Base-by-base conservation (phyloP, 768 basidiomycete genomes). In the Mycena indigotica region DNA sequence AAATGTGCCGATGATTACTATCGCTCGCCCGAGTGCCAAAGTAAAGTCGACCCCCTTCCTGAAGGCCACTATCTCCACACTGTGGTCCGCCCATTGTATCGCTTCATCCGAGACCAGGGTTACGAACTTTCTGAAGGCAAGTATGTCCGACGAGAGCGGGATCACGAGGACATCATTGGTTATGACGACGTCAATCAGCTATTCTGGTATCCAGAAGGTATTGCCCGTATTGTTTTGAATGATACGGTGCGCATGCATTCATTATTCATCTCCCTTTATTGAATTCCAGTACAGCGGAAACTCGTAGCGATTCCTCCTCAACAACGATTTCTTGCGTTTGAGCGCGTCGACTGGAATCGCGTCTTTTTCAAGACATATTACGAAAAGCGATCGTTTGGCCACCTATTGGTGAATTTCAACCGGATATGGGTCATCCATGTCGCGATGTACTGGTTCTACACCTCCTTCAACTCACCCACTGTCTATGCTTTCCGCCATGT, bases 1-100 rank as follows among this genome's bases (percentile, higher is more conserved):
- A 99, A 99, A 76, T 98, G 97, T 69, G 97, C 97, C 15, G 97
- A 99, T 70, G 97, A 99, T 75, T 99, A 98, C 73, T 99, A 99
- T 73, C 95, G 97, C 24, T 94, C 91, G 3, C 88, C 96, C n/a
- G 97, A 98, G 67, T 99, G 97, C 66, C 97, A 99, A 73, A 91
- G 85, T 70, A 80, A 93, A 44, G 76, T 92, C 41, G 95, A 98
- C 52, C 87, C 95, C 0, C 93, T 98, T 0, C 92, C 93, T 0
- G 96, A 98, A 67, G 97, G 96, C 0, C 77, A 98, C n/a, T 99
- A 98, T 72, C 79, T 99, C 28, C 85, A 89, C 45, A 79, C 91
- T 1, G 91, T 98, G 65, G 80, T 93, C 64, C 96, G 97, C 68
- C 97, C 97, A 0, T 74, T 99, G 4, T 99, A 99, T 73, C 84